Base-by-base conservation (phyloP, 768 basidiomycete genomes). In the Cubamyces lactineus region DNA sequence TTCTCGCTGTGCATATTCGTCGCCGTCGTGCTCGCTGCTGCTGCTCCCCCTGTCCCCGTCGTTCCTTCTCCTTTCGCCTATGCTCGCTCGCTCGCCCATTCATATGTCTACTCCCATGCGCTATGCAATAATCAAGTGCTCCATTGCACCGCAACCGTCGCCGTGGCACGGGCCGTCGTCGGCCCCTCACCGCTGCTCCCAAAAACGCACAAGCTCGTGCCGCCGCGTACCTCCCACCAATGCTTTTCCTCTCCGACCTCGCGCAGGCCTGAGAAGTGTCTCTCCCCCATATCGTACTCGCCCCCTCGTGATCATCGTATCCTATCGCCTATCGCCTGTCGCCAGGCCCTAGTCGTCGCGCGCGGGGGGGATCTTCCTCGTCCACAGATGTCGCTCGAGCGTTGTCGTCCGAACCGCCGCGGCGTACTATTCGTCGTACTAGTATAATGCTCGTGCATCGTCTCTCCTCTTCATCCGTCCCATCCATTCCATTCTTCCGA, bases 1-100 rank as follows among this genome's bases (percentile, higher is more conserved):
- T 59, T 34, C 34, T 57, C 55, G 51, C 57, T 63, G 62, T 58
- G 51, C 62, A 57, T 63, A 59, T 58, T 53, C 41, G 24, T 23
- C 21, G 28, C 21, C 28, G 12, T 21, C 51, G 51, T 40, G 43
- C 52, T 46, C 43, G 23, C 19, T 45, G 24, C 30, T 6, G 28
- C 24, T 40, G 17, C 19, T 40, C 52, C 17, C 59, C 7, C 39
- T 52, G 12, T 21, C 6, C 21, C 39, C 42, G 11, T 26, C 28
- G 11, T 8, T 16, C 21, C 17, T 38, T 30, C 34, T 26, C 23
- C 7, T n/a, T 21, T 34, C 56, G 16, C 39, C 48, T 58, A 39
- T 30, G 34, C 48, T 43, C 8, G 26, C 26, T 28, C 12, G 23
- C 15, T 41, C 21, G 16, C 34, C 24, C 46, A 11, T 30, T 38